Percentiles rank a stretch among this genome's conserved stretches.
phyloP scores from a whole-genome alignment of 1,284 basidiomycete genomes.

The Rhodotorula sp. region DNA sequence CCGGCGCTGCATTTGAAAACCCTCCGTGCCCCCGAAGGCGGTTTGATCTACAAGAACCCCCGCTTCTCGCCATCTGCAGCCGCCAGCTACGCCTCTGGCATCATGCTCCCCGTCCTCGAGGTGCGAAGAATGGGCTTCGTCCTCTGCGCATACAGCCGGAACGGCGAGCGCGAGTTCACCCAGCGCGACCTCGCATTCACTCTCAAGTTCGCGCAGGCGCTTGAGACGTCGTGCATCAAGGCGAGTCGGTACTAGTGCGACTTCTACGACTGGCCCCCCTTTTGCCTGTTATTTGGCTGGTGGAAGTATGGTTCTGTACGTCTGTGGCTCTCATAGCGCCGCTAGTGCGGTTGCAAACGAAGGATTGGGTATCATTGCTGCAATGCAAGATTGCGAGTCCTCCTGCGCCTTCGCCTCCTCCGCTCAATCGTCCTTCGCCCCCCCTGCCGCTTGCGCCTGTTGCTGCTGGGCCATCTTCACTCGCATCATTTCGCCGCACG shows the following conservation, averaged over 20 bases:
- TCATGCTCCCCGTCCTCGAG: constrained; percentile 43
- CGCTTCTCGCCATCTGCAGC: constrained; percentile 8
- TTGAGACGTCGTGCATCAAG: constrained; percentile 29
- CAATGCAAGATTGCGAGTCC: too few relatives aligned
- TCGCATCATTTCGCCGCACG: constrained; percentile 30
- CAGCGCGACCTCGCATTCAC: constrained; percentile 40
- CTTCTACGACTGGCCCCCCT: too few relatives aligned
- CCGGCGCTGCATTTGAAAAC: constrained; percentile 43
- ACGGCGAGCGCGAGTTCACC: constrained; percentile 38
- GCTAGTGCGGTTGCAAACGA: too few relatives aligned
- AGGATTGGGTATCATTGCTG: too few relatives aligned
- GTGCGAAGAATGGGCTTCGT: constrained; percentile 40
- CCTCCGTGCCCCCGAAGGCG: constrained; percentile 43
- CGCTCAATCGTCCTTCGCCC: background rate
- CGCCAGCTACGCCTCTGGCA: constrained; percentile 33
- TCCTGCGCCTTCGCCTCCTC: too few relatives aligned
- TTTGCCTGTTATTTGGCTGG: too few relatives aligned
- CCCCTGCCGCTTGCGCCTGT: background rate
- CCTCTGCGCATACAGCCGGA: constrained; percentile 40
- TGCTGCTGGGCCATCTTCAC: constrained; percentile 26
- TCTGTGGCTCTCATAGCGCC: too few relatives aligned
- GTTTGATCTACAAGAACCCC: constrained; percentile 44
- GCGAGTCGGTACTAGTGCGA: background rate
- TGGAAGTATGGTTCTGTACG: too few relatives aligned
- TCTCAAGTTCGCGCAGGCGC: constrained; percentile 40